phyloP scores from a whole-genome alignment of 169 alveolate species.

The Prorocentrum cordatum region DNA sequence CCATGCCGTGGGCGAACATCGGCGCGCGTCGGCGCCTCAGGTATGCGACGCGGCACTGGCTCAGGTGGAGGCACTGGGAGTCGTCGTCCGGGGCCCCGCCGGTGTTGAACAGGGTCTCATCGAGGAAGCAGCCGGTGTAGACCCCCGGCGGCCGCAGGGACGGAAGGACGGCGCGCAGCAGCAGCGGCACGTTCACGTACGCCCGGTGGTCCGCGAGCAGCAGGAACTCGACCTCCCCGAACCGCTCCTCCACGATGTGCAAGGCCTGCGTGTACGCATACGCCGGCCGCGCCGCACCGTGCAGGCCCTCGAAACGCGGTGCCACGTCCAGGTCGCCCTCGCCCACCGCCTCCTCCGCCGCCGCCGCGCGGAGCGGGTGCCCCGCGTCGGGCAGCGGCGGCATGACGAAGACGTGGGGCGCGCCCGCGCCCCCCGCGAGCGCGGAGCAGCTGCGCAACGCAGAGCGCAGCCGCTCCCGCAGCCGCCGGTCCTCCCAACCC shows the following conservation, averaged over 20 bases:
- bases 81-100: too few species aligned
- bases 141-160: background rate
- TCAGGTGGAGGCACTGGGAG: too few species aligned
- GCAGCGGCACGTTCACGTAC: background rate
- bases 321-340: too few species aligned
- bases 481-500: too few species aligned
- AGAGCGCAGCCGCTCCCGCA: too few species aligned
- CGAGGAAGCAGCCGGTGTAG: background rate
- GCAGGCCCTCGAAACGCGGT: background rate
- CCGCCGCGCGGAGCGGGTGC: background rate
- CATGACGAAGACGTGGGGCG: background rate
- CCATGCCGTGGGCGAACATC: background rate
- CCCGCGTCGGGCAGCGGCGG: background rate
- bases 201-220: background rate
- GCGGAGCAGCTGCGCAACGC: too few species aligned
- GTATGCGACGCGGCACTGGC: background rate
- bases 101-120: background rate
- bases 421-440: too few species aligned
- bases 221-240: background rate
- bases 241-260: background rate
- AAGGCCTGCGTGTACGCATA: background rate
- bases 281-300: background rate
- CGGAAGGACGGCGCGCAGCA: background rate
- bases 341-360: background rate
- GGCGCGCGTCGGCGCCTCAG: background rate